phyloP scores from a whole-genome alignment of 2,329 filamentous ascomycete species.

The Aureobasidium uvarum region DNA sequence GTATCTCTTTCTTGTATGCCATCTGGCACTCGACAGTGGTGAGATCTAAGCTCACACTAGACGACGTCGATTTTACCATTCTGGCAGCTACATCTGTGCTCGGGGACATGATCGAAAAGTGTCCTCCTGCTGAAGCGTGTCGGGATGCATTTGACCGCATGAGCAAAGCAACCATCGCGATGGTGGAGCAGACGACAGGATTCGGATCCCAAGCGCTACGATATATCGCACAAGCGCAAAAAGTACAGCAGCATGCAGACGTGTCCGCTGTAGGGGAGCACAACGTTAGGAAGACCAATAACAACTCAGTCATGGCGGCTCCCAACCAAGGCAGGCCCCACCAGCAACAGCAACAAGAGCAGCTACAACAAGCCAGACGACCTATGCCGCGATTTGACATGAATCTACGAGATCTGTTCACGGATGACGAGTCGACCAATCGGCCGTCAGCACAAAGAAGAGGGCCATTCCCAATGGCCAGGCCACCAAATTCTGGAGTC shows the following conservation, averaged over 20 bases:
- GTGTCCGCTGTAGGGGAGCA: not conserved
- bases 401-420: slow-evolving; percentile 54
- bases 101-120: slow-evolving; percentile 88
- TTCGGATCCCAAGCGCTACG: slow-evolving; percentile 55
- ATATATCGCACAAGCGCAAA: slow-evolving; percentile 23
- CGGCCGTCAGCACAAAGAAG: slow-evolving; percentile 37
- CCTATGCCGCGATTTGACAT: slow-evolving; percentile 59
- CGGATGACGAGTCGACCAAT: slow-evolving; percentile 43
- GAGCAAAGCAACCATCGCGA: slow-evolving; percentile 91
- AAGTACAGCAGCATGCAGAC: slow-evolving; percentile 20
- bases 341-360: slow-evolving; percentile 7
- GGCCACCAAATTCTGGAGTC: not conserved
- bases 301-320: slow-evolving; percentile 14
- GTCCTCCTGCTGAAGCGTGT: slow-evolving; percentile 90
- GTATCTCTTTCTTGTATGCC: slow-evolving; percentile 89
- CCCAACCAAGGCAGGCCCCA: slow-evolving; percentile 8
- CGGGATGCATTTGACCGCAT: slow-evolving; percentile 93
- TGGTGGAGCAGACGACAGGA: slow-evolving; percentile 84
- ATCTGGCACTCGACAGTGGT: slow-evolving; percentile 96
- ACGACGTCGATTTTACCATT: slow-evolving; percentile 97
- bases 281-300: slow-evolving; percentile 10
- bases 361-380: slow-evolving; percentile 27
- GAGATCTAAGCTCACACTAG: slow-evolving; percentile 79
- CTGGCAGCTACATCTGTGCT: slow-evolving; percentile 90
- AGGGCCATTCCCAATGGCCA: slow-evolving; percentile 30